These are phyloP conservation scores for Boletus sp. DNA, from an alignment of 768 basidiomycete genomes.

Conservation along the genomic window DNA sequence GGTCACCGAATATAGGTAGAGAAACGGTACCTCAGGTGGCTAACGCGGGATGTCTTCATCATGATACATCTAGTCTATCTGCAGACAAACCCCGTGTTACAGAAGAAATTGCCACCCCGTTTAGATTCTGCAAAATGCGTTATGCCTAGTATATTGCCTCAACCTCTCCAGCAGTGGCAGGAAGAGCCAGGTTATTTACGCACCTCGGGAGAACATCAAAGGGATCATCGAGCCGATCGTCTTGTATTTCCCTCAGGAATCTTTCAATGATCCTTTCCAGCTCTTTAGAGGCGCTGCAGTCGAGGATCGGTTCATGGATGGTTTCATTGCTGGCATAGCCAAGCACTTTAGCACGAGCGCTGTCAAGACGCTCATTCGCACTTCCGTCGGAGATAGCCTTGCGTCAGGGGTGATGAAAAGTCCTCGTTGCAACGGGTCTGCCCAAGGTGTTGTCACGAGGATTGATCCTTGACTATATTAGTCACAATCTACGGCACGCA, in stretches of 20 bases:
- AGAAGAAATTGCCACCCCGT: no score
- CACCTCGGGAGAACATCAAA: constrained; percentile 70
- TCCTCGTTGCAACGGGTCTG: constrained; percentile 61
- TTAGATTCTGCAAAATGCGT: no score
- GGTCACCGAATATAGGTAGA: no score
- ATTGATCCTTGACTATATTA: no score
- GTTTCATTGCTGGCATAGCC: constrained; percentile 79
- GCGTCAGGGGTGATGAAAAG: constrained; percentile 61
- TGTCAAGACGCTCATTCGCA: constrained; percentile 90
- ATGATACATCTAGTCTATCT: no score
- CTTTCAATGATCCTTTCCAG: constrained; percentile 75
- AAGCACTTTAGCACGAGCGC: constrained; percentile 71
- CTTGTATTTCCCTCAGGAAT: constrained; percentile 82
- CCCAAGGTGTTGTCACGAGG: constrained; percentile 47
- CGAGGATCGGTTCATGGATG: constrained; percentile 54
- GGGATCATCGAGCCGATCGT: constrained; percentile 76
- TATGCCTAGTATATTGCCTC: no score
- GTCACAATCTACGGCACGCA: no score
- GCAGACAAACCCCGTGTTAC: no score
- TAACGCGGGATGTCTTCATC: no score
- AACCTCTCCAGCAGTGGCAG: no score
- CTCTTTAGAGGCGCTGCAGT: constrained; percentile 49
- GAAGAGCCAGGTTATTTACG: no score
- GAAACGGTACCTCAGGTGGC: no score
- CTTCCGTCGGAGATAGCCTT: constrained; percentile 91